phyloP scores from a whole-genome alignment of 768 basidiomycete genomes.

The Pleurotus platypus region DNA sequence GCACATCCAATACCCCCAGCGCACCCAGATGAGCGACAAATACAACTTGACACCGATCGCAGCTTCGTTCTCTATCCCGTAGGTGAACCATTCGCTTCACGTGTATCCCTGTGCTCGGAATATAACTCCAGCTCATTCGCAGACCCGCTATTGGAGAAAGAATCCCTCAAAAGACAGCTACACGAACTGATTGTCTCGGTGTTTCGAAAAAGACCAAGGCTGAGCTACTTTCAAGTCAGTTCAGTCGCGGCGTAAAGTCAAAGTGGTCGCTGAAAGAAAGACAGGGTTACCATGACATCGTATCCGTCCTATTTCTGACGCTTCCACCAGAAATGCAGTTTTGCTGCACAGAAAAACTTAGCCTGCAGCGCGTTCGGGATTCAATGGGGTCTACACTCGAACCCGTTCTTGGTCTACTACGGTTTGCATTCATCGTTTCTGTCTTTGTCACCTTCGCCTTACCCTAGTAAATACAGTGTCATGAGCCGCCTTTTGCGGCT shows the following conservation, averaged over 20 bases:
- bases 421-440: slow-evolving; percentile 33
- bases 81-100: slow-evolving; percentile 45
- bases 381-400: slow-evolving; percentile 86
- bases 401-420: slow-evolving; percentile 77
- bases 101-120: background rate
- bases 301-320: slow-evolving; percentile 75
- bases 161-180: slow-evolving; percentile 60
- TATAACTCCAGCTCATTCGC: background rate
- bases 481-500: slow-evolving; percentile 70
- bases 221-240: slow-evolving; percentile 81
- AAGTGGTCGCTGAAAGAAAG: too few species aligned
- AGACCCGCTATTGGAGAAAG: slow-evolving; percentile 33
- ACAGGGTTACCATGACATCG: slow-evolving; percentile 69
- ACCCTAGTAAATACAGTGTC: slow-evolving; percentile 39
- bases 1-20: slow-evolving; percentile 9
- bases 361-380: slow-evolving; percentile 77
- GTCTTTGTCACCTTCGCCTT: background rate
- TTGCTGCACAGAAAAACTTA: slow-evolving; percentile 65
- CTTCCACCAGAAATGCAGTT: slow-evolving; percentile 59
- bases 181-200: slow-evolving; percentile 70
- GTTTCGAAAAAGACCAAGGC: slow-evolving; percentile 65
- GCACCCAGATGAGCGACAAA: slow-evolving; percentile 84
- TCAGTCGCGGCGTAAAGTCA: background rate
- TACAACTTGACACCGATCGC: slow-evolving; percentile 84
- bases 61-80: slow-evolving; percentile 92